Conservation (phyloP, 2,329 filamentous ascomycete genomes). For the Monilinia polystroma region DNA sequence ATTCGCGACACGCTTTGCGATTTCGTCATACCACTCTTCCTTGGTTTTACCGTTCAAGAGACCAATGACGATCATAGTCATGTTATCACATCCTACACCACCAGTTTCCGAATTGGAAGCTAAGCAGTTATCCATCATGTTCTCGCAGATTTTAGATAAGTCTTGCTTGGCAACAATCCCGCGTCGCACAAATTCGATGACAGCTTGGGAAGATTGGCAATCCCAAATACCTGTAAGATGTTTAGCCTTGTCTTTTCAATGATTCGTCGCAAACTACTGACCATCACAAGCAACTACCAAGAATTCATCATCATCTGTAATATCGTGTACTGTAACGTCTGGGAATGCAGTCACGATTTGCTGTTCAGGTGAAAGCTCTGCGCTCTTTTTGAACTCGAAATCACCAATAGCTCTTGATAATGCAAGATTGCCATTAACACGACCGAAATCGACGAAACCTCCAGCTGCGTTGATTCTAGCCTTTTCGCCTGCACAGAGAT, state of each 20-base stretch:
- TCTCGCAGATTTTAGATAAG: constrained; percentile 92
- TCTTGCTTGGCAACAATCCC: constrained; percentile 97
- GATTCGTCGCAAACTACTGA: constrained; percentile 47
- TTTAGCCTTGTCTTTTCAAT: constrained; percentile 28
- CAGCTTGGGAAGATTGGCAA: constrained; percentile 96
- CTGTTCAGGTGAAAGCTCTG: constrained; percentile 93
- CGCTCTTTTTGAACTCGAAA: constrained; percentile 99
- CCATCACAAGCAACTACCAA: constrained; percentile 89
- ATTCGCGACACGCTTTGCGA: constrained; percentile 89
- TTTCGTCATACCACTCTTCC: constrained; percentile 97
- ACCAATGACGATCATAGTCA: constrained; percentile 94
- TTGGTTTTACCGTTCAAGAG: constrained; percentile 88
- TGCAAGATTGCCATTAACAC: constrained; percentile 96
- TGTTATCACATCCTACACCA: constrained; percentile 98
- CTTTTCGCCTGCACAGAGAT: constrained; percentile 71
- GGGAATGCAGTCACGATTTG: constrained; percentile 98
- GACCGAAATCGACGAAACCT: constrained; percentile 96
- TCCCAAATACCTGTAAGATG: constrained; percentile 85
- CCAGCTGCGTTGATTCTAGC: constrained; percentile 93
- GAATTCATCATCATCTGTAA: constrained; percentile 93
- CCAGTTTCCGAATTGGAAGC: constrained; percentile 97
- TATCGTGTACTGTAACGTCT: constrained; percentile 87
- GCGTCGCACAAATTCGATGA: constrained; percentile 93
- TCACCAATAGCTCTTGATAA: constrained; percentile 96
- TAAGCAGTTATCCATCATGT: constrained; percentile 99